phyloP scores from a whole-genome alignment of 2,329 filamentous ascomycete species.

The Beauveria sp. region DNA sequence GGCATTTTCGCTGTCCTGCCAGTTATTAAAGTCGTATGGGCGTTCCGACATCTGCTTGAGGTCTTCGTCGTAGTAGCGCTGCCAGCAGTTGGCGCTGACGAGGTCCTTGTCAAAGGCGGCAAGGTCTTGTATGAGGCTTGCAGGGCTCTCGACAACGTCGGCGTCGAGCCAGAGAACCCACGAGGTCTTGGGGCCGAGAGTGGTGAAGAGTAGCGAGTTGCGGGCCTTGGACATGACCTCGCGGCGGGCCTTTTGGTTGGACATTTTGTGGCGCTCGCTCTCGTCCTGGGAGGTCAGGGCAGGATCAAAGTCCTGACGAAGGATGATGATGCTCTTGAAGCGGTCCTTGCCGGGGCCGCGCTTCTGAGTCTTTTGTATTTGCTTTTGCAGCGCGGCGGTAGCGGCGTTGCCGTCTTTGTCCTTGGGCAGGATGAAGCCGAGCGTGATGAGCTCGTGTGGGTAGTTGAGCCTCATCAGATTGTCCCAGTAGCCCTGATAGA shows the following conservation, averaged over 20 bases:
- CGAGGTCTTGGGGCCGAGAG: slow-evolving; percentile 78
- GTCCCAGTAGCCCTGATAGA: slow-evolving; percentile 94
- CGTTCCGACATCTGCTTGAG: slow-evolving; percentile 66
- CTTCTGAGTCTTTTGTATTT: slow-evolving; percentile 78
- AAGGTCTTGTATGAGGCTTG: slow-evolving; percentile 82
- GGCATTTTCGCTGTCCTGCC: slow-evolving; percentile 82
- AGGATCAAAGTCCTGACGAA: slow-evolving; percentile 89
- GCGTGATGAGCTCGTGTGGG: slow-evolving; percentile 87
- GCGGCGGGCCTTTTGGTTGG: slow-evolving; percentile 78
- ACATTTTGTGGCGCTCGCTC: slow-evolving; percentile 81
- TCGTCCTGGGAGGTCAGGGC: slow-evolving; percentile 76
- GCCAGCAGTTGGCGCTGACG: slow-evolving; percentile 92
- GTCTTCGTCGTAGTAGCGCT: slow-evolving; percentile 66
- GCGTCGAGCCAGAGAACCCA: slow-evolving; percentile 97
- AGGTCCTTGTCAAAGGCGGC: slow-evolving; percentile 82
- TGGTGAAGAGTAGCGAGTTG: slow-evolving; percentile 93
- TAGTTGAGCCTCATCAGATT: slow-evolving; percentile 79
- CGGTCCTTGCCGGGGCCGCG: slow-evolving; percentile 66
- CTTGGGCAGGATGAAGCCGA: slow-evolving; percentile 94
- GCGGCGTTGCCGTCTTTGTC: slow-evolving; percentile 86
- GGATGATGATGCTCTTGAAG: slow-evolving; percentile 89
- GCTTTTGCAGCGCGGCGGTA: slow-evolving; percentile 72
- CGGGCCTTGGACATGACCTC: slow-evolving; percentile 89
- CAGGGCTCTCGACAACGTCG: slow-evolving; percentile 84
- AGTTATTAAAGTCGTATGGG: slow-evolving; percentile 95